These are phyloP conservation scores for Tympanopsis confertula DNA, from an alignment of 2,329 filamentous ascomycete species.

Conservation along the genomic window DNA sequence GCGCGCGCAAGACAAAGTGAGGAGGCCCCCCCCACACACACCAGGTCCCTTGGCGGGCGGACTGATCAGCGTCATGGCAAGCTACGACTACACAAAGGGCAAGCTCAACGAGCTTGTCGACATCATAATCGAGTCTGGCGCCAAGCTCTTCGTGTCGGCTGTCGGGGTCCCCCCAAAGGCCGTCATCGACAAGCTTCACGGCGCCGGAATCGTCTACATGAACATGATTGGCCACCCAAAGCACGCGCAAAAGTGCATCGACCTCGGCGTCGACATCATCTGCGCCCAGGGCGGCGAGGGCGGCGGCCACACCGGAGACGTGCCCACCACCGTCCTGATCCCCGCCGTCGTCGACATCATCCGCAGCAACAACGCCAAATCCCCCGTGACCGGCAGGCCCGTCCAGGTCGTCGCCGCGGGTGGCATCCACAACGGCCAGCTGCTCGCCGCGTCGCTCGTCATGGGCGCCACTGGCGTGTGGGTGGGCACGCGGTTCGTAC, in stretches of 20 bases:
- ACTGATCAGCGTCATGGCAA: slow-evolving; percentile 23
- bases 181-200: slow-evolving; percentile 84
- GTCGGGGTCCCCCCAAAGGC: slow-evolving; percentile 84
- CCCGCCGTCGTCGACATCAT: slow-evolving; percentile 72
- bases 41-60: slow-evolving; percentile 1
- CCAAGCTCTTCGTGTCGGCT: slow-evolving; percentile 89
- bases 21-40: slow-evolving; percentile 7
- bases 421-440: slow-evolving; percentile 85
- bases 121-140: slow-evolving; percentile 84
- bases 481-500: slow-evolving; percentile 93
- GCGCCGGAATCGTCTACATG: slow-evolving; percentile 85
- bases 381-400: slow-evolving; percentile 72
- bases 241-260: slow-evolving; percentile 93
- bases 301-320: slow-evolving; percentile 89
- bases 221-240: slow-evolving; percentile 99
- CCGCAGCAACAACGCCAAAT: slow-evolving; percentile 62
- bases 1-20: slow-evolving; percentile 86
- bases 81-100: slow-evolving; percentile 99
- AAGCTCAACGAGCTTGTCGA: slow-evolving; percentile 84
- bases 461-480: slow-evolving; percentile 87
- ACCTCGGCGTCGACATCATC: slow-evolving; percentile 87
- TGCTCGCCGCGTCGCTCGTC: slow-evolving; percentile 79
- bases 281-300: slow-evolving; percentile 97
- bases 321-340: slow-evolving; percentile 84
- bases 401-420: slow-evolving; percentile 90